phyloP scores from a whole-genome alignment of 2,329 filamentous ascomycete species.

The Fusarium chlamydosporum region DNA sequence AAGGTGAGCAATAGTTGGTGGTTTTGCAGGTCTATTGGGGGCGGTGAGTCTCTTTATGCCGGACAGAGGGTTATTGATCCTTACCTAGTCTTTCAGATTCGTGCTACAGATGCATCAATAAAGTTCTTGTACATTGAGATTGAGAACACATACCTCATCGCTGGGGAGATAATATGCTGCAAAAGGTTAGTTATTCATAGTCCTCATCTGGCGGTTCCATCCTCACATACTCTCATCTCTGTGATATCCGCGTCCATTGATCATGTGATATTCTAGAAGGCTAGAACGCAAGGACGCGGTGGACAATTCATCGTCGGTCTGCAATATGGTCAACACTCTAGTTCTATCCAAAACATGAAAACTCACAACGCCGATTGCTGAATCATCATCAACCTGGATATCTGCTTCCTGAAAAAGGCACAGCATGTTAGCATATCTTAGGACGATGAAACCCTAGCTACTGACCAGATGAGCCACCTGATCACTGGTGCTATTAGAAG shows the following conservation, averaged over 20 bases:
- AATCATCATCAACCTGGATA: not conserved
- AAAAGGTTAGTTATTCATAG: rapidly evolving
- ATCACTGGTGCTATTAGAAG: rapidly evolving
- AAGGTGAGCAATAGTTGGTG: conserved; percentile 33
- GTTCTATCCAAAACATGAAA: rapidly evolving
- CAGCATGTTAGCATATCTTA: too few relatives aligned
- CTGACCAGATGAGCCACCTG: not conserved
- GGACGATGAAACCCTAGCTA: too few relatives aligned
- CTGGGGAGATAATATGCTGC: conserved; percentile 38
- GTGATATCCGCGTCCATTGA: conserved; percentile 35
- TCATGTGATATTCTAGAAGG: conserved; percentile 32
- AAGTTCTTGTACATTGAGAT: rapidly evolving
- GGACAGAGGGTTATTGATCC: rapidly evolving
- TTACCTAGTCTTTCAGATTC: conserved; percentile 38
- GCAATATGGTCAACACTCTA: too few relatives aligned
- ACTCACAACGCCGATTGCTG: conserved; percentile 24
- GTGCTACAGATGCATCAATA: not conserved
- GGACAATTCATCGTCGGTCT: conserved; percentile 35
- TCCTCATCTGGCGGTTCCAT: rapidly evolving
- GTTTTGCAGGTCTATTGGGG: conserved; percentile 29
- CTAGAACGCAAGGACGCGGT: conserved; percentile 36
- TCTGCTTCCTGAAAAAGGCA: conserved; percentile 5
- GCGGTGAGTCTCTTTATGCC: not conserved
- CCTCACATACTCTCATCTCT: conserved; percentile 8
- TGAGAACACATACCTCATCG: conserved; percentile 11